phyloP scores from a whole-genome alignment of 192 early-diverging fungal genomes.

The Paraglomus occultum region DNA sequence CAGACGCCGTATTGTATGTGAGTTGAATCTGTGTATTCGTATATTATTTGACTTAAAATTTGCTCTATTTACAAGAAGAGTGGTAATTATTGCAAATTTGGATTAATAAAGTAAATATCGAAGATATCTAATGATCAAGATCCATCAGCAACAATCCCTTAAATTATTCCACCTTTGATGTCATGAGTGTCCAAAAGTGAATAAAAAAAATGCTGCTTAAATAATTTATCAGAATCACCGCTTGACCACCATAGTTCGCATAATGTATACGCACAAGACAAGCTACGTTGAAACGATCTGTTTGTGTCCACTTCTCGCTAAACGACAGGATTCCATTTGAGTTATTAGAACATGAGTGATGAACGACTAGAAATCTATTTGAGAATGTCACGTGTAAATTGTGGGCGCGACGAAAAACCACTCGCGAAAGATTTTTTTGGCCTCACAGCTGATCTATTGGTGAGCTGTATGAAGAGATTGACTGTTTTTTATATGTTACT shows the following conservation, averaged over 20 bases:
- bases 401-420: too few species aligned
- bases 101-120: neutral
- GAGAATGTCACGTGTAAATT: too few species aligned
- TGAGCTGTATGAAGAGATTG: too few species aligned
- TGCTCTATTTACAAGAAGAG: constrained; percentile 13
- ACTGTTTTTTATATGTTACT: too few species aligned
- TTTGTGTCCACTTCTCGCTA: neutral
- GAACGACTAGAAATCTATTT: too few species aligned
- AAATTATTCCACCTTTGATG: neutral
- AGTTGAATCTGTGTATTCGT: neutral
- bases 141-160: neutral
- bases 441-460: too few species aligned
- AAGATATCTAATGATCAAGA: too few species aligned
- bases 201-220: constrained; percentile 5
- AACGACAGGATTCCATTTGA: too few species aligned
- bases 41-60: neutral
- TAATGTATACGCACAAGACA: neutral
- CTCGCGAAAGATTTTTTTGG: too few species aligned
- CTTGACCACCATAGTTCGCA: neutral
- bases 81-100: too few species aligned
- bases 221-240: constrained; percentile 6
- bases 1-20: neutral
- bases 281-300: constrained; percentile 17
- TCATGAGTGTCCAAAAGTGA: constrained; percentile 13
- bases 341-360: too few species aligned